Percentiles rank a stretch among this genome's conserved stretches.
phyloP scores from a whole-genome alignment of 306 rosid genomes.

The Medicago lupulina region DNA sequence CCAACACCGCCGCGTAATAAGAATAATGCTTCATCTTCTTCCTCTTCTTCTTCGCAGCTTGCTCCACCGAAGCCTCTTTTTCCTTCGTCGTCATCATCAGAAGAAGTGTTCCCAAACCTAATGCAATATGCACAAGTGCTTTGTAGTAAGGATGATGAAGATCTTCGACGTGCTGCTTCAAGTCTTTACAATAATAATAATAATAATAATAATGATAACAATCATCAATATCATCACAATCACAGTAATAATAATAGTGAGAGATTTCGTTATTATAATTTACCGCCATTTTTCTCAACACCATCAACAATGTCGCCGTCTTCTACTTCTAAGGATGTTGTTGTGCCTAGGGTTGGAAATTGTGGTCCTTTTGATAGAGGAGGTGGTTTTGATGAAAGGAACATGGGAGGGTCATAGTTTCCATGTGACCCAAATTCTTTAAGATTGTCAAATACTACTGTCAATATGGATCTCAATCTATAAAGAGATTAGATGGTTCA shows the following conservation, averaged over 20 bases:
- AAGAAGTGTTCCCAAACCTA: constrained; percentile 46
- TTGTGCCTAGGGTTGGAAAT: background rate
- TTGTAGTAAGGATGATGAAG: constrained; percentile 42
- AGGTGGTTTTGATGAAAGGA: background rate
- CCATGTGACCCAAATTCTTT: background rate
- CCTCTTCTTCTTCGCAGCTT: background rate
- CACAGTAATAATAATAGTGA: background rate
- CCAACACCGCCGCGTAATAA: background rate
- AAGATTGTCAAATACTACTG: background rate
- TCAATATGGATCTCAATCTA: background rate
- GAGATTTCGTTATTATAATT: background rate
- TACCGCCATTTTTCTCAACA: background rate
- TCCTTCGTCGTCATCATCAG: background rate
- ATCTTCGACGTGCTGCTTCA: constrained; percentile 43
- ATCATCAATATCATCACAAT: background rate
- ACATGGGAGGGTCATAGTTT: background rate
- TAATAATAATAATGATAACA: background rate
- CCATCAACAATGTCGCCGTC: background rate
- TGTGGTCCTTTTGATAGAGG: too few species aligned
- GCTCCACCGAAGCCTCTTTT: background rate
- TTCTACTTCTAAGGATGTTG: background rate
- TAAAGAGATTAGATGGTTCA: background rate
- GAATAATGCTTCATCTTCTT: background rate
- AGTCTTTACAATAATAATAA: constrained; percentile 34
- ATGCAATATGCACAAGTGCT: constrained; percentile 49